Base-by-base conservation (phyloP, 805 yeast genomes). In the Blastobotrys robertii region DNA sequence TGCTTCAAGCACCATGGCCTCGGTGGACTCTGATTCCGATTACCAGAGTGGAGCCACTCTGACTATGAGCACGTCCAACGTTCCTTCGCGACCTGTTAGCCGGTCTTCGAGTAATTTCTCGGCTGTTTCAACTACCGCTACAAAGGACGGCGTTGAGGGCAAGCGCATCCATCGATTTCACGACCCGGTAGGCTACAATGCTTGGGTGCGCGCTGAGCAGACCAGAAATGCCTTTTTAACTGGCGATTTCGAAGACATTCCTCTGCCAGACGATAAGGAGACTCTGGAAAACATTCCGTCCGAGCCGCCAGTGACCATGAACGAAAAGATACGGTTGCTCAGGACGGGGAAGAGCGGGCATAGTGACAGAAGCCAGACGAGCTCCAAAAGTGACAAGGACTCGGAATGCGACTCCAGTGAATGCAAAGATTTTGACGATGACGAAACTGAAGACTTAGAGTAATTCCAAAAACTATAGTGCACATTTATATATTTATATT, bases 61-160 rank as follows among this genome's bases (percentile, higher is more conserved):
- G 14, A 13, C 16, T 14, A 12, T 36, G 22, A 9, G 36, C 25
- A 9, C 37, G 16, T 15, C 45, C 13, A 33, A 37, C 13, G 38
- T 44, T 28, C 52, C 50, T n/a, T 75, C 84, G 1, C 66, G 84
- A 36, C 81, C 82, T 0, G 54, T 74, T 14, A 78, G 84, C 0
- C 67, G 84, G 39, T 71, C 73, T 37, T 76, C 82, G 16, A 72
- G 73, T 13, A 76, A 83, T 0, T 43, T 58, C 32, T 31, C 37
- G 33, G 80, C 83, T 30, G 56, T 80, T n/a, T 79, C 85, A 0
- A 77, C 80, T 33, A 78, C 81, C 3, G 86, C 86, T 15, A 78
- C 84, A 12, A 80, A 81, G 51, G 86, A 81, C 57, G 86, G 87
- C 0, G 59, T 79, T 3, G 84, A 80, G 54, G 87, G 87, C 3